phyloP scores from a whole-genome alignment of 257 asterid genomes.

The Ajuga chamaepitys region DNA sequence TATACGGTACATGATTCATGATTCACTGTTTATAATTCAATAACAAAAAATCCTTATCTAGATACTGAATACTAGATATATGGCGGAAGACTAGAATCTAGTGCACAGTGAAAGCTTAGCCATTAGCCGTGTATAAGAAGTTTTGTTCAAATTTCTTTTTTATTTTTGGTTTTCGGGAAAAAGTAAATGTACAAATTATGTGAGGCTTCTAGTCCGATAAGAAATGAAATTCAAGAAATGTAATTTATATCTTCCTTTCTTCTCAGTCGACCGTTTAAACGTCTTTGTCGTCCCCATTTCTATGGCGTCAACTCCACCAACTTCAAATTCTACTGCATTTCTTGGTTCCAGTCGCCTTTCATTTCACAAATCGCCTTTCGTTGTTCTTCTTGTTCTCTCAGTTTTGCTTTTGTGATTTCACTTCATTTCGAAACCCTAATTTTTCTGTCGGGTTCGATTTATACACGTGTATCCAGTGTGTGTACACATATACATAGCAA shows the following conservation, averaged over 20 bases:
- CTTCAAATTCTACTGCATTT: slow-evolving; percentile 21
- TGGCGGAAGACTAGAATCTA: too few relatives aligned
- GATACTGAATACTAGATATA: too few relatives aligned
- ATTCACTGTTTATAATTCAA: too few relatives aligned
- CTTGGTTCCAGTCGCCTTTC: slow-evolving; percentile 4
- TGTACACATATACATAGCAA: slow-evolving; percentile 5
- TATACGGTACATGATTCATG: too few relatives aligned
- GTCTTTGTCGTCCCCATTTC: slow-evolving; percentile 38
- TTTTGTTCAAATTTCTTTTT: too few relatives aligned
- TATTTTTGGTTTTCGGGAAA: too few relatives aligned
- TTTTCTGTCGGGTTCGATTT: slow-evolving; percentile 14
- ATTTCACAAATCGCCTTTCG: not conserved
- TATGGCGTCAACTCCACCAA: slow-evolving; percentile 16
- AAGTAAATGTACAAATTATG: too few relatives aligned
- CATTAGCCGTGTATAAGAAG: too few relatives aligned
- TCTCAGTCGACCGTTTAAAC: slow-evolving; percentile 41
- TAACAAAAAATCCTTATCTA: too few relatives aligned
- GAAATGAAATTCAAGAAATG: too few relatives aligned
- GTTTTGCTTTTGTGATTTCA: slow-evolving; percentile 1
- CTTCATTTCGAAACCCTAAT: slow-evolving; percentile 16
- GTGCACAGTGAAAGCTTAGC: too few relatives aligned
- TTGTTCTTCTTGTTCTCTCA: slow-evolving; percentile 1
- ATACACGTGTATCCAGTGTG: not conserved
- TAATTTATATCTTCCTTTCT: slow-evolving; percentile 8
- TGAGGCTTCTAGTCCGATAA: too few relatives aligned